phyloP scores from a whole-genome alignment of 805 yeast species.

The Saccharomyces cerevisiae region DNA sequence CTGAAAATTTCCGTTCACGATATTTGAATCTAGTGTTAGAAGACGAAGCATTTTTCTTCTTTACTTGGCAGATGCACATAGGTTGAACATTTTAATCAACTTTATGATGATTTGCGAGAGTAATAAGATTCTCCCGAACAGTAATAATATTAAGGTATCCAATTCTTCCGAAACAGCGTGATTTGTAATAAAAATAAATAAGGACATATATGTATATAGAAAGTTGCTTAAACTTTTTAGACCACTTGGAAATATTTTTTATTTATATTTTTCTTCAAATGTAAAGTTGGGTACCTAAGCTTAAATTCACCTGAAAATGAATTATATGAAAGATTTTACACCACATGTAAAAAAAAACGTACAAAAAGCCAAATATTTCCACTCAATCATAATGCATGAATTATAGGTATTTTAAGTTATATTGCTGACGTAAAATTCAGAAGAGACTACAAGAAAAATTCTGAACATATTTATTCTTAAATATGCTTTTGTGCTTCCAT shows the following conservation, averaged over 20 bases:
- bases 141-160: not conserved
- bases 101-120: not conserved
- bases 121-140: not conserved
- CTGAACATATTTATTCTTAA: not conserved
- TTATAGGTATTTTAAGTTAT: too few relatives aligned
- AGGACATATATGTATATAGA: not conserved
- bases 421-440: not conserved
- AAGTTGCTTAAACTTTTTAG: not conserved
- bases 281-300: not conserved
- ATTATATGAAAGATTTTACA: not conserved
- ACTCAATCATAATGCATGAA: not conserved
- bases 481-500: too few relatives aligned
- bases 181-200: not conserved
- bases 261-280: not conserved
- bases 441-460: not conserved
- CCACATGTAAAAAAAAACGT: not conserved
- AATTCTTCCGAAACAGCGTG: not conserved
- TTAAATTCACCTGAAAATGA: not conserved
- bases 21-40: constrained; percentile 4
- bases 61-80: not conserved
- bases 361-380: too few relatives aligned
- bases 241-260: not conserved
- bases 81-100: not conserved
- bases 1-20: constrained; percentile 34
- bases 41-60: not conserved